These are phyloP conservation scores for Lactarius quietus DNA, from an alignment of 768 basidiomycete genomes.

Conservation along the genomic window DNA sequence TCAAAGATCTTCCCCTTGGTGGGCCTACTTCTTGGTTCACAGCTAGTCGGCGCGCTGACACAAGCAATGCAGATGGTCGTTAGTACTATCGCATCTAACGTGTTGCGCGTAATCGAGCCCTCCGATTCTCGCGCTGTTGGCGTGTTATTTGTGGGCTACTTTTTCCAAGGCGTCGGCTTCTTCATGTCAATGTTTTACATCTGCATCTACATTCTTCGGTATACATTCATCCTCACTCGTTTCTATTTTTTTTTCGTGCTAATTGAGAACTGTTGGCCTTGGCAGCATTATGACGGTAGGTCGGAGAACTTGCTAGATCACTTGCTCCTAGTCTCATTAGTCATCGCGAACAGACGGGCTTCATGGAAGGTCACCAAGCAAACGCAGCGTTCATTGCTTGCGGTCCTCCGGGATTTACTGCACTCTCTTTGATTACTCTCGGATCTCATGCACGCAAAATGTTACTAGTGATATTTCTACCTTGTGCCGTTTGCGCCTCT, in stretches of 20 bases:
- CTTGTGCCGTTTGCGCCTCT: not conserved
- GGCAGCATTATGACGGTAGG: conserved; percentile 41
- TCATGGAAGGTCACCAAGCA: conserved; percentile 46
- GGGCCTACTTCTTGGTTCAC: not conserved
- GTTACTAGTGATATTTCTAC: conserved; percentile 29
- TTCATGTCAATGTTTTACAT: conserved; percentile 51
- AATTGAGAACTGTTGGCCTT: not conserved
- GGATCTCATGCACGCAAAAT: conserved; percentile 38
- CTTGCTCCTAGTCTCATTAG: not conserved
- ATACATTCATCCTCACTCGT: conserved; percentile 20
- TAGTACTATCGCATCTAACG: conserved; percentile 45
- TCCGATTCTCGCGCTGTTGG: conserved; percentile 39
- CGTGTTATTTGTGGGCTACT: conserved; percentile 43
- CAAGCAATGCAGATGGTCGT: conserved; percentile 41
- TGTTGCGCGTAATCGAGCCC: conserved; percentile 37
- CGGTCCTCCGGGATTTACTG: conserved; percentile 49
- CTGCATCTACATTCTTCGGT: conserved; percentile 47
- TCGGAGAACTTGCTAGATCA: not conserved
- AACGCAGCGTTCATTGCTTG: conserved; percentile 47
- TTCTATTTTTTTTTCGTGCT: not conserved
- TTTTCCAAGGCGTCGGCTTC: conserved; percentile 48
- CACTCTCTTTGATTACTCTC: conserved; percentile 44
- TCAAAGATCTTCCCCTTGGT: conserved; percentile 37
- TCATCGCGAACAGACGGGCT: conserved; percentile 38
- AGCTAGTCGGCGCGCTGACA: conserved; percentile 5